These are phyloP conservation scores for Bacterosira constricta DNA, from an alignment of 108 stramenopile species.

Conservation along the genomic window DNA sequence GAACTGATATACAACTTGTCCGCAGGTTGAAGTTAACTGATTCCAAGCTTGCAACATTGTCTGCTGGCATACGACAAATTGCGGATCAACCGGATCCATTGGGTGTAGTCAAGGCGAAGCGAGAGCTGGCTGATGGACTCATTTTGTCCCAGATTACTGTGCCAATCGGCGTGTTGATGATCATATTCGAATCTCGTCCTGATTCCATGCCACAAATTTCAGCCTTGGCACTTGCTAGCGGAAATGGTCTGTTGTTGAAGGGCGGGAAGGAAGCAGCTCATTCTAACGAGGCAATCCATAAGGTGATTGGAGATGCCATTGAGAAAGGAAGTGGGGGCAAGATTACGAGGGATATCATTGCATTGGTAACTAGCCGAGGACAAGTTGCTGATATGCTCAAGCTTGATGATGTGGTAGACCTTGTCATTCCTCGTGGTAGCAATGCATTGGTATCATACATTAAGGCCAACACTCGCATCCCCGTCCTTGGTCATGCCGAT, in stretches of 20 bases:
- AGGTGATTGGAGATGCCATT: constrained; percentile 91
- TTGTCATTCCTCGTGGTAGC: constrained; percentile 97
- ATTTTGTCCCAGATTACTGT: constrained; percentile 88
- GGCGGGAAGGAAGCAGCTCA: constrained; percentile 96
- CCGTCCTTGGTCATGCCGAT: constrained; percentile 98
- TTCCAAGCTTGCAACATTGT: constrained; percentile 87
- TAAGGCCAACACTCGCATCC: constrained; percentile 92
- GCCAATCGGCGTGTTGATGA: constrained; percentile 97
- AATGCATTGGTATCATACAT: constrained; percentile 90
- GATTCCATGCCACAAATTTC: constrained; percentile 99
- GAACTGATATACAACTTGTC: constrained; percentile 65
- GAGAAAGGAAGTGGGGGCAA: constrained; percentile 82
- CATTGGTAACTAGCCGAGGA: constrained; percentile 88
- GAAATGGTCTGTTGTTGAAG: constrained; percentile 96
- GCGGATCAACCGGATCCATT: constrained; percentile 77
- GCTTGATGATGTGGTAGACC: constrained; percentile 93
- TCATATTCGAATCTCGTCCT: constrained; percentile 98
- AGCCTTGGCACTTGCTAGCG: constrained; percentile 93
- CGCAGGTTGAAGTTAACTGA: constrained; percentile 90
- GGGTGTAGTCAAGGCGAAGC: constrained; percentile 76
- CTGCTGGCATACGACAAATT: constrained; percentile 84
- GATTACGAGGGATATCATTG: constrained; percentile 89
- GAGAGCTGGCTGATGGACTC: constrained; percentile 92
- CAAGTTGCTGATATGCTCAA: constrained; percentile 89
- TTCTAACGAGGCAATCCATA: constrained; percentile 90